Percentiles rank a stretch among this genome's conserved stretches.
Evolutionary conservation across 495 filamentous ascomycete genomes (phyloP).

Genomic region (Penicillium coprophilum): DNA sequence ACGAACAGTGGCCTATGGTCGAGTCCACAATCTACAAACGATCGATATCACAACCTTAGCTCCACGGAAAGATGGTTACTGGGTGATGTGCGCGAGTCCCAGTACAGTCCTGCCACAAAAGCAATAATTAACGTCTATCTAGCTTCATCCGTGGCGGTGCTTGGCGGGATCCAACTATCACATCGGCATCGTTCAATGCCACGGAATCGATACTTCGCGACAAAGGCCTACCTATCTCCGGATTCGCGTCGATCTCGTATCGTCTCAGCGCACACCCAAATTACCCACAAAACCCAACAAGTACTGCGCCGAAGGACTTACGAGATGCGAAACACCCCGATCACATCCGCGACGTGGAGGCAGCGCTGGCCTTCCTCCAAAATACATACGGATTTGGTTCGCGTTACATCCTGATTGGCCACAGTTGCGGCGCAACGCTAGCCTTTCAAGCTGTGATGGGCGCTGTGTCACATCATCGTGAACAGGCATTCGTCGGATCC

Average conservation of each 20-base stretch:
- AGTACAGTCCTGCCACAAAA: not conserved
- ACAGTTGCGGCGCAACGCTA: conserved; percentile 74
- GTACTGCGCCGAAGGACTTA: conserved; percentile 36
- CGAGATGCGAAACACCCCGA: conserved; percentile 65
- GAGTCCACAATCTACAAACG: conserved; percentile 33
- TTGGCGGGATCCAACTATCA: conserved; percentile 74
- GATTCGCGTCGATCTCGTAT: conserved; percentile 75
- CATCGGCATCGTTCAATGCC: conserved; percentile 49
- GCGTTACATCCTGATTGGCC: conserved; percentile 68
- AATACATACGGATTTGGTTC: conserved; percentile 49
- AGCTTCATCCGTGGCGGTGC: conserved; percentile 88
- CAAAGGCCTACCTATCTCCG: conserved; percentile 47
- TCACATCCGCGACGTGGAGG: conserved; percentile 68
- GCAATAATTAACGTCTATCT: conserved; percentile 1
- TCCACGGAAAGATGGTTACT: conserved; percentile 35
- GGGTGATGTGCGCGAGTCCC: conserved; percentile 43
- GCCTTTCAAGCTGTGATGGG: conserved; percentile 67
- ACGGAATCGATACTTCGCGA: conserved; percentile 46
- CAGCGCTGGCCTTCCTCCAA: conserved; percentile 62
- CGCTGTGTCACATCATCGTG: conserved; percentile 26
- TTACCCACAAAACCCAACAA: conserved; percentile 50
- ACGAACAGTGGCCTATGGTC: conserved; percentile 35
- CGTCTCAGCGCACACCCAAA: conserved; percentile 71
- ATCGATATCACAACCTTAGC: conserved; percentile 30
- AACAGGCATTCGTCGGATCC: conserved; percentile 14